A percentile compares a stretch with the other conserved stretches of the same genome.
Evolutionary conservation across 768 basidiomycete species (phyloP).

Genomic region (Mrakia frigida): DNA sequence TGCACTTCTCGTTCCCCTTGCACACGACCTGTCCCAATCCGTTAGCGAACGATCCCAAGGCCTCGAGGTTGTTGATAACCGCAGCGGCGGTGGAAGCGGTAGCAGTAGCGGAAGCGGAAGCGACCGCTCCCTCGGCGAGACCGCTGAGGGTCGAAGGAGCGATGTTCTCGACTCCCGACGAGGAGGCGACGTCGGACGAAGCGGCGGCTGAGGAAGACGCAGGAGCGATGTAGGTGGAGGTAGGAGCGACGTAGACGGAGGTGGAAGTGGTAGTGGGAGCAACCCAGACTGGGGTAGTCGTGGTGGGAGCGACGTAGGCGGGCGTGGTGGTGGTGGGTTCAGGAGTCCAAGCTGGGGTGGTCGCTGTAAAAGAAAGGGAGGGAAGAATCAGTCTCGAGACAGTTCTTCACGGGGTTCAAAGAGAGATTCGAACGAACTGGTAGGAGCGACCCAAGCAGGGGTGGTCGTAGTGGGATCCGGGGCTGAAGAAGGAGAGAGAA

Average conservation of each 20-base stretch:
- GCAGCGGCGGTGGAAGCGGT: not conserved
- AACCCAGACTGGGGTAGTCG: slow-evolving; percentile 18
- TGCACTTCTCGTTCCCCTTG: slow-evolving; percentile 28
- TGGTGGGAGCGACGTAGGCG: slow-evolving; percentile 12
- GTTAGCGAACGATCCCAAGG: slow-evolving; percentile 17
- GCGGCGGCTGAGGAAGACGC: not conserved
- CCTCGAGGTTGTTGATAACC: slow-evolving; percentile 27
- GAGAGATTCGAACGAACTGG: not conserved
- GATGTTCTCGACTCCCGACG: not conserved
- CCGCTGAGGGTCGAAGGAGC: slow-evolving; percentile 11
- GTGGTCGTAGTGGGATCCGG: slow-evolving; percentile 29
- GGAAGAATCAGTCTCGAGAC: not conserved
- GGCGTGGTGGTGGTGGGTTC: slow-evolving; percentile 15
- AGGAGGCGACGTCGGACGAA: slow-evolving; percentile 19
- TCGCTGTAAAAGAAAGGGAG: not conserved
- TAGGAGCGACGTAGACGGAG: not conserved
- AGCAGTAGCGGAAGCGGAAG: not conserved
- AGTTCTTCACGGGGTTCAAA: not conserved
- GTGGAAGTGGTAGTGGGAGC: slow-evolving; percentile 21
- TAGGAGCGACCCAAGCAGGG: slow-evolving; percentile 14
- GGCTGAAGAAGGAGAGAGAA: not conserved
- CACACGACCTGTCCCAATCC: slow-evolving; percentile 24
- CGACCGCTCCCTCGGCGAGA: not conserved
- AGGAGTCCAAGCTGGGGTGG: slow-evolving; percentile 23
- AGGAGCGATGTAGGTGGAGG: slow-evolving; percentile 15